Evolutionary conservation across 108 stramenopile genomes (phyloP).

Genomic region (Bacterosira constricta): DNA sequence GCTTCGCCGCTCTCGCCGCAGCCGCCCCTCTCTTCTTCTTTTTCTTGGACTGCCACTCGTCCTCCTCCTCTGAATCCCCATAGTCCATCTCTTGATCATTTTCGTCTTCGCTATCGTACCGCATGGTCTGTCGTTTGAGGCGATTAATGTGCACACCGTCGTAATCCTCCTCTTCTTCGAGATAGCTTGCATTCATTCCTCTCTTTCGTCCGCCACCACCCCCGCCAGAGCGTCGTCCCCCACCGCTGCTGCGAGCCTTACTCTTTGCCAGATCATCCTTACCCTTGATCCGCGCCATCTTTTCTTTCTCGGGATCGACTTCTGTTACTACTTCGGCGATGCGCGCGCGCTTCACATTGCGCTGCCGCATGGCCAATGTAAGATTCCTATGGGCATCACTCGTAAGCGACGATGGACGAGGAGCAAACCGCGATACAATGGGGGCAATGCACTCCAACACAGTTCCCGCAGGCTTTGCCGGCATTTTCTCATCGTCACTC

Average conservation of each 20-base stretch:
- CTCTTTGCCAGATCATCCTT: conserved; percentile 77
- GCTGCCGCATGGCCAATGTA: conserved; percentile 74
- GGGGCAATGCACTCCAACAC: conserved; percentile 75
- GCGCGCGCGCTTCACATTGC: conserved; percentile 70
- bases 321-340: conserved; percentile 82
- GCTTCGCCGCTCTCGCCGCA: conserved; percentile 29
- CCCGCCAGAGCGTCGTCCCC: conserved; percentile 5
- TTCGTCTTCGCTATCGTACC: conserved; percentile 50
- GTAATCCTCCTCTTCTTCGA: conserved; percentile 82
- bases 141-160: conserved; percentile 70
- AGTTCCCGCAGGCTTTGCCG: conserved; percentile 54
- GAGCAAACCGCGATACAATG: conserved; percentile 58
- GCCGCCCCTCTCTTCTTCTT: conserved; percentile 41
- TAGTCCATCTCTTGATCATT: conserved; percentile 66
- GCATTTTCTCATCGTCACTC: conserved; percentile 34
- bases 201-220: conserved; percentile 37
- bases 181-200: conserved; percentile 71
- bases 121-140: conserved; percentile 59
- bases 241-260: conserved; percentile 37
- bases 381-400: conserved; percentile 83
- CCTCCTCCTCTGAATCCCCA: conserved; percentile 72
- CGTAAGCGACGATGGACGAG: conserved; percentile 73
- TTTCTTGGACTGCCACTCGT: conserved; percentile 54
- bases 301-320: conserved; percentile 85
- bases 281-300: conserved; percentile 65